phyloP scores from a whole-genome alignment of 306 rosid genomes.

The Cucumis cinereus region DNA sequence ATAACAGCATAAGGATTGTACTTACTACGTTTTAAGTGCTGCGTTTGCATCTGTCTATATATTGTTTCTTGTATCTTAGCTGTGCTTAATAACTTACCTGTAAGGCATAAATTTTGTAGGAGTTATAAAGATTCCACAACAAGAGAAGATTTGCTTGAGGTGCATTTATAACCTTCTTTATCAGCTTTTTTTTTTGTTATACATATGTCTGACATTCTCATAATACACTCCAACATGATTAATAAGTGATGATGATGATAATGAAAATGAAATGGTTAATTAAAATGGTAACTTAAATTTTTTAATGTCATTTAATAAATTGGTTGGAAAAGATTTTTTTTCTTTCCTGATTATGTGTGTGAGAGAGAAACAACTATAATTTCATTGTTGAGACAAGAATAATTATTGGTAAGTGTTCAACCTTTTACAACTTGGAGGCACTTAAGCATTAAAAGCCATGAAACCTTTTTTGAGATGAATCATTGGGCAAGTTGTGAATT shows the following conservation, averaged over 20 bases:
- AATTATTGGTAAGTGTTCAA: background rate
- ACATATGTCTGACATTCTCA: background rate
- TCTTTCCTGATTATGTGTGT: background rate
- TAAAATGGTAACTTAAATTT: background rate
- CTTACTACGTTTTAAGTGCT: background rate
- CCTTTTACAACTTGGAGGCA: background rate
- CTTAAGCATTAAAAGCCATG: background rate
- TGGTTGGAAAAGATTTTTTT: background rate
- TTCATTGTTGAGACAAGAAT: background rate
- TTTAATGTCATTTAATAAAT: background rate
- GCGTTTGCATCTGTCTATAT: background rate
- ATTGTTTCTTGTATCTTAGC: background rate
- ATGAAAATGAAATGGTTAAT: background rate
- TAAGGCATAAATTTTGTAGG: constrained; percentile 32
- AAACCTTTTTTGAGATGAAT: background rate
- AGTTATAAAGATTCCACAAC: constrained; percentile 8
- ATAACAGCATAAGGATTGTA: background rate
- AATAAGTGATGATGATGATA: background rate
- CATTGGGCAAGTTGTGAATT: background rate
- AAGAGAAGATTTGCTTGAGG: constrained; percentile 62
- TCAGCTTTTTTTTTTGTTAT: background rate
- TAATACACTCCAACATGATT: background rate
- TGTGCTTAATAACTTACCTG: constrained; percentile 6
- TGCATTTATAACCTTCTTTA: constrained; percentile 14
- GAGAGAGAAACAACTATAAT: background rate